phyloP scores from a whole-genome alignment of 2,329 filamentous ascomycete species.

The Trichoderma hamatum region DNA sequence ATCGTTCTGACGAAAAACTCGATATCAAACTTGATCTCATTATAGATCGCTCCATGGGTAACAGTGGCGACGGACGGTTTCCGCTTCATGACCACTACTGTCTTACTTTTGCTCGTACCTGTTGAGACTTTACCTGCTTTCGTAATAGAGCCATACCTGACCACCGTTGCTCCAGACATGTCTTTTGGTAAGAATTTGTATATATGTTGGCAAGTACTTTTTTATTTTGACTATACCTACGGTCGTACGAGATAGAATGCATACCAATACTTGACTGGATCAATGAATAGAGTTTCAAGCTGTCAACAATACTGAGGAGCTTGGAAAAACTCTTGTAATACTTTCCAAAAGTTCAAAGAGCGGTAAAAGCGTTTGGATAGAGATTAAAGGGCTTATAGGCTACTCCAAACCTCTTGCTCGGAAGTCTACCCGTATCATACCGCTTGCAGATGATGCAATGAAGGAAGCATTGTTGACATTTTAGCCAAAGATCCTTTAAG shows the following conservation, averaged over 20 bases:
- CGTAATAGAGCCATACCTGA: neutral
- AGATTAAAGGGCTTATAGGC: neutral
- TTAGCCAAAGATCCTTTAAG: neutral
- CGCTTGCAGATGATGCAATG: neutral
- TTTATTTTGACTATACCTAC: neutral
- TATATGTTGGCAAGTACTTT: neutral
- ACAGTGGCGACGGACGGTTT: neutral
- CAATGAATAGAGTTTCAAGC: neutral
- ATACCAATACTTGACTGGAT: neutral
- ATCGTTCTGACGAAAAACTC: neutral
- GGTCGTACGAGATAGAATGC: neutral
- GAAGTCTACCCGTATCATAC: neutral
- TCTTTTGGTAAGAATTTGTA: neutral
- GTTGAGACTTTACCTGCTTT: neutral
- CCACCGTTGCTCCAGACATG: accelerated
- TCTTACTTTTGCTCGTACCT: neutral
- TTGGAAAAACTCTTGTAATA: neutral
- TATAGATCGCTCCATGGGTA: neutral
- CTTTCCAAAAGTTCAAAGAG: neutral
- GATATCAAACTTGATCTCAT: neutral
- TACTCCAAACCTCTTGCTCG: neutral
- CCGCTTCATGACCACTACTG: neutral
- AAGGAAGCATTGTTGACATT: neutral
- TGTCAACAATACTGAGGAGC: neutral
- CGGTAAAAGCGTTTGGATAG: neutral